A percentile compares a stretch with the other conserved stretches of the same genome.
These are phyloP conservation scores for Trametes maxima DNA, from an alignment of 768 basidiomycete species.

Conservation along the genomic window DNA sequence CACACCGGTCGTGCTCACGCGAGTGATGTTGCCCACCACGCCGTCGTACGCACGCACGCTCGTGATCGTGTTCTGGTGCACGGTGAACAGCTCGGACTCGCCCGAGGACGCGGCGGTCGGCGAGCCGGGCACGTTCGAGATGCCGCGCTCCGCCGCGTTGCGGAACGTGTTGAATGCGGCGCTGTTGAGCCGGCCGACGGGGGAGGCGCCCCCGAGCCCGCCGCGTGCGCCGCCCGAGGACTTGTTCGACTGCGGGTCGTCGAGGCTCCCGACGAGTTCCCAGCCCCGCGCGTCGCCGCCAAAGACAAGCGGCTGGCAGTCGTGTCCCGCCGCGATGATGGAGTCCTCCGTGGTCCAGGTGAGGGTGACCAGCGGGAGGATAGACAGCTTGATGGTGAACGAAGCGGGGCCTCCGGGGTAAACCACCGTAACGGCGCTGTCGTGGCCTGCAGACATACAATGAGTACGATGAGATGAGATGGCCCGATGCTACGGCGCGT, in stretches of 20 bases:
- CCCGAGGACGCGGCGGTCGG: conserved; percentile 38
- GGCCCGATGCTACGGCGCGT: not conserved
- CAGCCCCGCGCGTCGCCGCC: conserved; percentile 76
- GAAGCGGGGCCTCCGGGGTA: conserved; percentile 81
- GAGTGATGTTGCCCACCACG: conserved; percentile 56
- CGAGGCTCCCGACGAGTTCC: conserved; percentile 79
- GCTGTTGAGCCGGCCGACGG: conserved; percentile 73
- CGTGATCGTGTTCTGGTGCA: conserved; percentile 99
- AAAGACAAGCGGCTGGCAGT: conserved; percentile 94
- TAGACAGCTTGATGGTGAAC: conserved; percentile 72
- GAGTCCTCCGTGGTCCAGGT: conserved; percentile 83
- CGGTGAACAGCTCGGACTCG: conserved; percentile 81
- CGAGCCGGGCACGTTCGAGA: conserved; percentile 35
- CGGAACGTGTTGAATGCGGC: conserved; percentile 95
- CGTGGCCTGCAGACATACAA: conserved; percentile 69
- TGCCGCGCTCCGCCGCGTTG: conserved; percentile 83
- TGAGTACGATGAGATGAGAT: not conserved
- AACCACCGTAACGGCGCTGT: conserved; percentile 90
- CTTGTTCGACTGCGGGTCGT: conserved; percentile 63
- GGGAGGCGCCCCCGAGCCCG: conserved; percentile 48
- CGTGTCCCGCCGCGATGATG: conserved; percentile 93
- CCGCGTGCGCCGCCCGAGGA: conserved; percentile 48
- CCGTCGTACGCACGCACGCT: conserved; percentile 77
- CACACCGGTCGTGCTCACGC: conserved; percentile 89
- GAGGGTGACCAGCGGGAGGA: conserved; percentile 83